A percentile compares a stretch with the other conserved stretches of the same genome.
Conservation (phyloP, 192 early-diverging fungal genomes). For the Coemansia sp. region DNA sequence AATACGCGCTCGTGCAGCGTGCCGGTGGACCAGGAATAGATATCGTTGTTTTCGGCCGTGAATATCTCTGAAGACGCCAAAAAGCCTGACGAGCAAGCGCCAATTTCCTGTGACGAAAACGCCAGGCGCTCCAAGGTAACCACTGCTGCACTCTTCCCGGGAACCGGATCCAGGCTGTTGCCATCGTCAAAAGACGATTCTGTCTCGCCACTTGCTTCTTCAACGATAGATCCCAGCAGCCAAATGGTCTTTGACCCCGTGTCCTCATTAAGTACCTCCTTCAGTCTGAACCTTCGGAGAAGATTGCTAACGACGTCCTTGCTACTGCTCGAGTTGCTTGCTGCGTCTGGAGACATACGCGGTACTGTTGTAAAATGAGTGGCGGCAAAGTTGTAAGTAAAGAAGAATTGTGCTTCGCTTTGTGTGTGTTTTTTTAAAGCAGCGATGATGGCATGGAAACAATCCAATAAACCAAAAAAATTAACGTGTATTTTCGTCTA, state of each 20-base stretch:
- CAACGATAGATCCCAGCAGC: conserved; percentile 28
- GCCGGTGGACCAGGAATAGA: conserved; percentile 66
- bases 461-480: not conserved
- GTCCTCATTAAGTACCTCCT: conserved; percentile 45
- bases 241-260: conserved; percentile 39
- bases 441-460: too few species aligned
- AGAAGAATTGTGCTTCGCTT: too few species aligned
- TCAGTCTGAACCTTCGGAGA: conserved; percentile 20
- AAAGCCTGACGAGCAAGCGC: not conserved
- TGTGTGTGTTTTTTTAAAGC: too few species aligned
- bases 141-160: conserved; percentile 29
- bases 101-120: conserved; percentile 14
- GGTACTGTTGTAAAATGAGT: too few species aligned
- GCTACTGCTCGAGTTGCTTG: not conserved
- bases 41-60: conserved; percentile 59
- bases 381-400: not conserved
- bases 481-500: too few species aligned
- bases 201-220: not conserved
- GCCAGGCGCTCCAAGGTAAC: conserved; percentile 39
- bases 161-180: conserved; percentile 1
- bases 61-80: conserved; percentile 19
- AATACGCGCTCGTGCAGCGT: conserved; percentile 24
- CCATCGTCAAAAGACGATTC: not conserved
- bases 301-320: not conserved
- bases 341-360: not conserved